Percentiles rank a stretch among this genome's conserved stretches.
phyloP scores from a whole-genome alignment of 2,329 filamentous ascomycete genomes.

The Purpureocillium takamizusanense region DNA sequence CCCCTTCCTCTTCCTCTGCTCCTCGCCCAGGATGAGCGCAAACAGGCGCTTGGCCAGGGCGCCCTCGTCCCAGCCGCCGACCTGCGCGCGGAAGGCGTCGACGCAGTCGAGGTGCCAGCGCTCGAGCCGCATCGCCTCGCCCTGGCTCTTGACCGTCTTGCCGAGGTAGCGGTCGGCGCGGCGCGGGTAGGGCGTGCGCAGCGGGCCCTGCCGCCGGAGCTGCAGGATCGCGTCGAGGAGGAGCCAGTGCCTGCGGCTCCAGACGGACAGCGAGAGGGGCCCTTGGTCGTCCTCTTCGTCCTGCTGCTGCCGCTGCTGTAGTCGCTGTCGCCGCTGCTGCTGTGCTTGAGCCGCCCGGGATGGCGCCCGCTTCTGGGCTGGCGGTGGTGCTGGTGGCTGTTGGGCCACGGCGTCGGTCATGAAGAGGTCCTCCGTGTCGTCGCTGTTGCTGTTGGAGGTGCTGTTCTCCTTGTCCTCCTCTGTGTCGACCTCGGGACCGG shows the following conservation, averaged over 20 bases:
- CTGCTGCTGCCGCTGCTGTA: conserved; percentile 1
- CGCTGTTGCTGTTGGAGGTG: conserved; percentile 13
- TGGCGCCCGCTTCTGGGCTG: background rate
- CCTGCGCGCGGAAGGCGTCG: conserved; percentile 39
- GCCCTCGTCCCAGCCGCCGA: conserved; percentile 41
- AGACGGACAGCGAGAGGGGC: conserved; percentile 31
- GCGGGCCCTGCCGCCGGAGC: conserved; percentile 31
- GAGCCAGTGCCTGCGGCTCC: conserved; percentile 45
- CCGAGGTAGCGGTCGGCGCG: conserved; percentile 31
- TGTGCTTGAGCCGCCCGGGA: background rate
- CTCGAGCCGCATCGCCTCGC: conserved; percentile 37
- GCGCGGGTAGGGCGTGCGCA: conserved; percentile 18
- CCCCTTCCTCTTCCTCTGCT: conserved; percentile 15
- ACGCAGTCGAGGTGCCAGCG: conserved; percentile 50
- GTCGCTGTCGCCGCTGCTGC: conserved; percentile 1
- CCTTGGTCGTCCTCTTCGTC: conserved; percentile 2
- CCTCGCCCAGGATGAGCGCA: conserved; percentile 40
- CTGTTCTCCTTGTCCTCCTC: conserved; percentile 17
- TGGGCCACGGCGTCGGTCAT: conserved; percentile 17
- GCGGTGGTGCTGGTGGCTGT: background rate
- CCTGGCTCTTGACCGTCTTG: conserved; percentile 37
- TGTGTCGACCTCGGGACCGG: conserved; percentile 13
- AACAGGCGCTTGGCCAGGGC: conserved; percentile 44
- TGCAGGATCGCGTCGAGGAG: conserved; percentile 42
- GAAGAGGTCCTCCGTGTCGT: conserved; percentile 12